Evolutionary conservation across 257 asterid genomes (phyloP), one percentile per base, ranked within the genome.

Genomic region (Petunia secreta): DNA sequence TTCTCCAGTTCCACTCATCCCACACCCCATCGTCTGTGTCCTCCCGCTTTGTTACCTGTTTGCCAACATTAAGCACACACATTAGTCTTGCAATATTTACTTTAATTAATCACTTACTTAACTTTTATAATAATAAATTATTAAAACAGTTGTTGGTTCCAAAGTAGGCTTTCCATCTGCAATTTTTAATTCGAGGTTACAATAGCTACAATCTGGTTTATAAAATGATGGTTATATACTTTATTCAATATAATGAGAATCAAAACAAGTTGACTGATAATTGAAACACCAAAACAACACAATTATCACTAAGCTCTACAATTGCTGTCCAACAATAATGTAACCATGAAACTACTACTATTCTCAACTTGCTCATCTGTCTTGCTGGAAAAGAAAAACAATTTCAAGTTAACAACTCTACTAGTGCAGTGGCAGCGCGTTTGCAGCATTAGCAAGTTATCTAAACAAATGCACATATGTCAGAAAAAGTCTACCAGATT

Each of bases 1-100:
- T 86, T 75, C 89, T 83, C 89, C 89, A 86, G 59, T 86, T 83
- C 89, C 89, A 86, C 4, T 60, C 67, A 4, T 55, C 73, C 89
- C 89, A 86, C 13, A 80, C n/a, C 13, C 54, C 82, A 14, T 69
- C 62, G 2, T 36, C 77, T 9, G 87, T 83, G 14, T 83, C 89
- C 79, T 83, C 89, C 9, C 89, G 77, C 80, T 86, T 86, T 37
- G 89, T 86, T 54, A 86, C 79, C 89, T 86, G 81, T 16, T 62
- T 78, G 62, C 25, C 57, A 11, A 25, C 25, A 63, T 8, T 5
- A 34, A 63, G 38, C 54, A 57, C 43, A 48, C 48, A 68, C 75
- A 8, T 67, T 25, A 59, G 25, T 25, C 25, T 25, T 25, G 25
- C 25, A 25, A 25, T 25, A 25, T 25, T 25, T 25, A 25, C 25